Evolutionary conservation across 1,284 basidiomycete genomes (phyloP).

Genomic region (Ustilago esculenta): DNA sequence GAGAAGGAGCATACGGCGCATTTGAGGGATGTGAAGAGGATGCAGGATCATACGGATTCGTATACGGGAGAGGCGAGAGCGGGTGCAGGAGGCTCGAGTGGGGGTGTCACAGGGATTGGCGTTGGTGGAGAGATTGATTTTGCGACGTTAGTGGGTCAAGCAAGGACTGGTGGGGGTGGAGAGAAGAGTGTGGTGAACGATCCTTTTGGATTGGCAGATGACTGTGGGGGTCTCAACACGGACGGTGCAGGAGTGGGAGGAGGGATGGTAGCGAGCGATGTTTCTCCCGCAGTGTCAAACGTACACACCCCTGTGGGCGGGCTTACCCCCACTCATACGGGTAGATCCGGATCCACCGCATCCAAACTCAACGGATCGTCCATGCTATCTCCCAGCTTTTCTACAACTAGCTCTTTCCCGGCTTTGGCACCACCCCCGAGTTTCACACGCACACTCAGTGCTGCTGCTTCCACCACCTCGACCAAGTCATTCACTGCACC

Average conservation of each 20-base stretch:
- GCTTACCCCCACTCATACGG: conserved; percentile 43
- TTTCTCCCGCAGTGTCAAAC: conserved; percentile 26
- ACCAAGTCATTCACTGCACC: conserved; percentile 2
- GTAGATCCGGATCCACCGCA: conserved; percentile 1
- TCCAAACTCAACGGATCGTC: conserved; percentile 9
- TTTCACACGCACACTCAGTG: conserved; percentile 9
- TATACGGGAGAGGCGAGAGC: conserved; percentile 21
- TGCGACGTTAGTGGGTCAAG: conserved; percentile 59
- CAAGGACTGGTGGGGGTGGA: conserved; percentile 21
- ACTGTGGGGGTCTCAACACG: conserved; percentile 10
- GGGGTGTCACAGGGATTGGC: conserved; percentile 44
- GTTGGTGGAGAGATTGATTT: conserved; percentile 62
- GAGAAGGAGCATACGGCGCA: conserved; percentile 79
- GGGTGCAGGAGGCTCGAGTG: conserved; percentile 17
- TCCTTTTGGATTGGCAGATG: conserved; percentile 49
- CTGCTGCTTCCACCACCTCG: conserved; percentile 13
- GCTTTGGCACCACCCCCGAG: conserved; percentile 27
- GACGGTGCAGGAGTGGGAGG: neutral
- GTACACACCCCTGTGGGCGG: conserved; percentile 18
- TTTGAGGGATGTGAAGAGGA: conserved; percentile 47
- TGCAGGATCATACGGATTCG: conserved; percentile 60
- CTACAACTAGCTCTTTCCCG: neutral
- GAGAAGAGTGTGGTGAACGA: conserved; percentile 28
- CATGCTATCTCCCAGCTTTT: too few species aligned
- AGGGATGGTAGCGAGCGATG: conserved; percentile 22